Evolutionary conservation across 192 early-diverging fungal genomes (phyloP).

Genomic region (Thamnidium elegans): DNA sequence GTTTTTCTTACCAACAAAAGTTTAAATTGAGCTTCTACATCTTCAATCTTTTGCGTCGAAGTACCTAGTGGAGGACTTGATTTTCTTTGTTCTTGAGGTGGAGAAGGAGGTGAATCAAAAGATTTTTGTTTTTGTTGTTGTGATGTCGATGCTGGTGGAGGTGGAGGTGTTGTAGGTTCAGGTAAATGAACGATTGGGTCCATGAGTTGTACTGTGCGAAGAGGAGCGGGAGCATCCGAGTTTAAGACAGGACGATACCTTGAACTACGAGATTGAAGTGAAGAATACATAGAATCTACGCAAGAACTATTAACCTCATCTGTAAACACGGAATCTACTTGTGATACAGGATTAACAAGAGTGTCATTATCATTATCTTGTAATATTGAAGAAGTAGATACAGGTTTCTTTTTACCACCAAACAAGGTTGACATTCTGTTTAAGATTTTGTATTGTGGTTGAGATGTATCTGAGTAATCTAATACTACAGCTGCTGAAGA

Average conservation of each 20-base stretch:
- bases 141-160: neutral
- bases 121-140: neutral
- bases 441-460: neutral
- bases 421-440: conserved; percentile 25
- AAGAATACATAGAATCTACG: conserved; percentile 27
- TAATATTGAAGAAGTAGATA: neutral
- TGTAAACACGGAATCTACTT: conserved; percentile 3
- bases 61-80: neutral
- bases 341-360: neutral
- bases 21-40: conserved; percentile 31
- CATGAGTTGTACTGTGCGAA: conserved; percentile 20
- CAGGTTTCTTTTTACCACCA: neutral
- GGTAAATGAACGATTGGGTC: conserved; percentile 11
- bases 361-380: neutral
- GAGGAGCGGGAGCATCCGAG: conserved; percentile 15
- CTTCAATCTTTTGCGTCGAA: conserved; percentile 18
- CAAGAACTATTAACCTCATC: conserved; percentile 19
- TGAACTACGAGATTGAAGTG: conserved; percentile 20
- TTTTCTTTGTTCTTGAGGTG: neutral
- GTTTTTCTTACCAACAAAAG: conserved; percentile 13
- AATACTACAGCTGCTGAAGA: no score
- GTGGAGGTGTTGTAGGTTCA: neutral
- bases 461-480: neutral
- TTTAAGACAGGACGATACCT: neutral
- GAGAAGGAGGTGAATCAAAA: neutral